Evolutionary conservation across 208 protist genomes (phyloP).

Genomic region (Acanthamoeba castellanii): DNA sequence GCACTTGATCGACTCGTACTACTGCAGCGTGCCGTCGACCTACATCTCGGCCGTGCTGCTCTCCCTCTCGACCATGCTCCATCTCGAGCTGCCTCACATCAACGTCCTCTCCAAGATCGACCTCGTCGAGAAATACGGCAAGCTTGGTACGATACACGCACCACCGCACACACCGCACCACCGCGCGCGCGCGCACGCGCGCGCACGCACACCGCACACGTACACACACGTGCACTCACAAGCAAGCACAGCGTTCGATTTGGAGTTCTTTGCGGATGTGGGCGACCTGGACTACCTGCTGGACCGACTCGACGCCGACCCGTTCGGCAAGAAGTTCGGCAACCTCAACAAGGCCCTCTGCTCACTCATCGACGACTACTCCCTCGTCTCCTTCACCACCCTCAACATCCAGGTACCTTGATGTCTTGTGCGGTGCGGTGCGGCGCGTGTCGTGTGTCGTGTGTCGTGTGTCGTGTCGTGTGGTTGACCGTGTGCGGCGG

Average conservation of each 20-base stretch:
- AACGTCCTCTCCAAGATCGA: constrained; percentile 99
- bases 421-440: too few species aligned
- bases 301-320: constrained; percentile 78
- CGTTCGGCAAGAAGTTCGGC: constrained; percentile 75
- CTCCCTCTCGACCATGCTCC: constrained; percentile 96
- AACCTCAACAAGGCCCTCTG: constrained; percentile 91
- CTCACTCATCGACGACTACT: constrained; percentile 96
- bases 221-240: too few species aligned
- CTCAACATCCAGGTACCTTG: constrained; percentile 87
- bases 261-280: constrained; percentile 93
- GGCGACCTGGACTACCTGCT: constrained; percentile 90
- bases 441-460: too few species aligned
- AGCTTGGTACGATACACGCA: constrained; percentile 29
- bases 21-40: constrained; percentile 95
- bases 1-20: constrained; percentile 96
- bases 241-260: constrained; percentile 87
- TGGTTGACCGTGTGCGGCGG: neutral
- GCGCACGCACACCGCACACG: too few species aligned
- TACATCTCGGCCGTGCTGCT: constrained; percentile 97
- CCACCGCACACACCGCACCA: constrained; percentile 75
- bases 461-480: neutral
- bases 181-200: neutral
- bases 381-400: constrained; percentile 94
- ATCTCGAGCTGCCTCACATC: constrained; percentile 91
- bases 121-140: constrained; percentile 87